Conservation (phyloP, 148 eudicot species). For the Persicaria maculosa region DNA sequence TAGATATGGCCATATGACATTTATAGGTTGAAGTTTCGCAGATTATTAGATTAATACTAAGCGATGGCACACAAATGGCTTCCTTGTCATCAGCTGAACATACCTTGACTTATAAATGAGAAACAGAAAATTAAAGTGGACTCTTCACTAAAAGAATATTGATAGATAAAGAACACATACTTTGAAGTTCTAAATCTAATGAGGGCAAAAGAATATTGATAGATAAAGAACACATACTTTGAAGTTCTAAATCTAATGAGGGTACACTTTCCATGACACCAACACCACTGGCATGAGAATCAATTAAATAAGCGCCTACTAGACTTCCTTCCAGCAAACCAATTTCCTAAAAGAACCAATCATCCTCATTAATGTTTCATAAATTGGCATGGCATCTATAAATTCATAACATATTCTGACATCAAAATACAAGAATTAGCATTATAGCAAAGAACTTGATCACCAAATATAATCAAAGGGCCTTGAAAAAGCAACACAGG, state of each 20-base stretch:
- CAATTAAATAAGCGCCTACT: constrained; percentile 91
- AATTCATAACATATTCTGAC: not conserved
- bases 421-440: not conserved
- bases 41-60: constrained; percentile 94
- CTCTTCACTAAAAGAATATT: constrained; percentile 7
- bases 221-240: constrained; percentile 26
- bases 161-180: constrained; percentile 20
- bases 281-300: constrained; percentile 99
- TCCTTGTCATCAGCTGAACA: constrained; percentile 60
- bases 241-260: constrained; percentile 29
- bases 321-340: constrained; percentile 78
- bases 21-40: constrained; percentile 99
- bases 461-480: not conserved
- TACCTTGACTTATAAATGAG: not conserved
- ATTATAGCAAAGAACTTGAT: not conserved
- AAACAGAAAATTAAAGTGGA: not conserved
- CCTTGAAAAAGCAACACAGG: constrained; percentile 28
- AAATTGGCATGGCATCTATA: not conserved
- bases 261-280: constrained; percentile 95
- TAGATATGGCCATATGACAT: constrained; percentile 96
- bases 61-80: constrained; percentile 70
- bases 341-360: constrained; percentile 53
- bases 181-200: constrained; percentile 34
- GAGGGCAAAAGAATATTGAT: constrained; percentile 22
- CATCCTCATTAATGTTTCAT: not conserved